Percentiles rank a stretch among this genome's conserved stretches.
Evolutionary conservation across 176 grass and related monocot genomes (phyloP).

Genomic region (Phoenix dactylifera): DNA sequence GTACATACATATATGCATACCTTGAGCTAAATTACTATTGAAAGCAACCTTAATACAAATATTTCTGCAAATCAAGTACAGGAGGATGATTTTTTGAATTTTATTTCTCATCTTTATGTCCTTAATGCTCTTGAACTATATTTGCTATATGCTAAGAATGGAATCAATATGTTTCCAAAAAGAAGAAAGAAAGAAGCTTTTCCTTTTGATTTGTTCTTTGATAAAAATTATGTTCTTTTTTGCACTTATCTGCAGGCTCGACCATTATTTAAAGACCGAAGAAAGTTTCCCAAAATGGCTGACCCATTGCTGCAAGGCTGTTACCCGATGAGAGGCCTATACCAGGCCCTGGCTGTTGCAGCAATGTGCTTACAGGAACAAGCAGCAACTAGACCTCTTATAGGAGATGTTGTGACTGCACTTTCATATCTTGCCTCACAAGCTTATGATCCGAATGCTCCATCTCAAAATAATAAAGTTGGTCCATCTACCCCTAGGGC

Average conservation of each 20-base stretch:
- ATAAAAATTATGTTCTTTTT: too few relatives aligned
- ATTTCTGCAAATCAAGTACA: too few relatives aligned
- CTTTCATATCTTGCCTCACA: constrained; percentile 67
- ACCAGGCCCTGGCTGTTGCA: constrained; percentile 60
- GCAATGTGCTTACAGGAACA: constrained; percentile 83
- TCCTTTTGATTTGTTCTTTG: too few relatives aligned
- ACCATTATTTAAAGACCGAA: constrained; percentile 77
- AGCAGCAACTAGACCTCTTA: constrained; percentile 39
- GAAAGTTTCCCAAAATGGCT: constrained; percentile 63
- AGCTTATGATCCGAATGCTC: constrained; percentile 6
- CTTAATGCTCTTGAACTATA: too few relatives aligned
- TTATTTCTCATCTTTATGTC: too few relatives aligned
- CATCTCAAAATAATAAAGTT: constrained; percentile 10
- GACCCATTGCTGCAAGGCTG: constrained; percentile 42
- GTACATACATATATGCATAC: too few relatives aligned
- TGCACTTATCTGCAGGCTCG: constrained; percentile 47
- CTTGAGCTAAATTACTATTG: too few relatives aligned
- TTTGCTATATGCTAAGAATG: too few relatives aligned
- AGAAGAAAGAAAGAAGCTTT: too few relatives aligned
- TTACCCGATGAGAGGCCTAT: constrained; percentile 49
- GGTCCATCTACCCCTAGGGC: constrained; percentile 28
- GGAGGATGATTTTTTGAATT: too few relatives aligned
- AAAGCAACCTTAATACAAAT: too few relatives aligned
- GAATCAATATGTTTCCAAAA: too few relatives aligned
- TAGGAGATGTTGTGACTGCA: constrained; percentile 49